Evolutionary conservation across 495 filamentous ascomycete species (phyloP).

Genomic region (Hypomontagnella monticulosa): DNA sequence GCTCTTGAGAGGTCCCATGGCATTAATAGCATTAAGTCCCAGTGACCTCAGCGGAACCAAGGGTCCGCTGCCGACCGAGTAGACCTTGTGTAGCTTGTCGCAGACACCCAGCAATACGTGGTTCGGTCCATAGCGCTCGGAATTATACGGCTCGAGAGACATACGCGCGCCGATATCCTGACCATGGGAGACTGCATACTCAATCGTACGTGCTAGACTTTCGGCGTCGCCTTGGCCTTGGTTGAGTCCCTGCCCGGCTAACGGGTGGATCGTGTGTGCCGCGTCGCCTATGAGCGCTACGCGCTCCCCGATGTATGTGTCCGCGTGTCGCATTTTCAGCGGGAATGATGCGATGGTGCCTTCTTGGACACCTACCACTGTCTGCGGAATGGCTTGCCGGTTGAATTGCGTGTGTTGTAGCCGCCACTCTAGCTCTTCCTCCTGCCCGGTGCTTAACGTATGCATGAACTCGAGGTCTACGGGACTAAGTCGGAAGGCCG

Average conservation of each 20-base stretch:
- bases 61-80: slow-evolving; percentile 77
- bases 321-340: slow-evolving; percentile 86
- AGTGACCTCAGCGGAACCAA: slow-evolving; percentile 79
- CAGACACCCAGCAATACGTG: slow-evolving; percentile 87
- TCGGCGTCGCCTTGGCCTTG: slow-evolving; percentile 89
- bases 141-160: slow-evolving; percentile 79
- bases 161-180: slow-evolving; percentile 81
- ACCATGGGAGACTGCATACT: slow-evolving; percentile 80
- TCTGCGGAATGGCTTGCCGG: slow-evolving; percentile 54
- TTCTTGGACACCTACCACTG: slow-evolving; percentile 73
- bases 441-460: slow-evolving; percentile 66
- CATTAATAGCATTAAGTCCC: slow-evolving; percentile 80
- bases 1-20: slow-evolving; percentile 78
- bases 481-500: slow-evolving; percentile 83
- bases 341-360: slow-evolving; percentile 91
- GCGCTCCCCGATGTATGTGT: slow-evolving; percentile 88
- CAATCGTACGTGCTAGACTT: slow-evolving; percentile 75
- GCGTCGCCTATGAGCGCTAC: slow-evolving; percentile 92
- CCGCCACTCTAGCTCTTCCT: slow-evolving; percentile 84
- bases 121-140: slow-evolving; percentile 82
- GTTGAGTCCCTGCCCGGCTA: slow-evolving; percentile 95
- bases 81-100: slow-evolving; percentile 94
- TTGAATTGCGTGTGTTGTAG: slow-evolving; percentile 70
- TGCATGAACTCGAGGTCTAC: slow-evolving; percentile 86
- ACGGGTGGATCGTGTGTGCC: slow-evolving; percentile 92